phyloP scores from a whole-genome alignment of 1,139 yeast species.

The Lizanozyma gosingica region DNA sequence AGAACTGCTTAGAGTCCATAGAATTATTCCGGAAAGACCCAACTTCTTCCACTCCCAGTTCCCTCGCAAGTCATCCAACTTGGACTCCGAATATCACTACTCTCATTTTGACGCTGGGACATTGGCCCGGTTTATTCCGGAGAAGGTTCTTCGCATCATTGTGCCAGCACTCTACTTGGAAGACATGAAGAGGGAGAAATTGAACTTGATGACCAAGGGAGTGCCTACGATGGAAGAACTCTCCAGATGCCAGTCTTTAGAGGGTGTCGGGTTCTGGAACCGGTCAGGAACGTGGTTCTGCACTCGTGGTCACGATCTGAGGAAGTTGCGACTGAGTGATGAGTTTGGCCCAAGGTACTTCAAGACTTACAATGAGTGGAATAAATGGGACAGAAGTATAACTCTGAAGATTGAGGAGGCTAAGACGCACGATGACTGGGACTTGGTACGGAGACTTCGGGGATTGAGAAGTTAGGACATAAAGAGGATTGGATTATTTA shows the following conservation, averaged over 20 bases:
- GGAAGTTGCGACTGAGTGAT: conserved; percentile 5
- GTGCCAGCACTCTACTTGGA: conserved; percentile 14
- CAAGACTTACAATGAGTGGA: conserved; percentile 12
- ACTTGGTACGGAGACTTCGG: conserved; percentile 1
- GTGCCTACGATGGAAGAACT: conserved; percentile 14
- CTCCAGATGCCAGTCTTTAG: conserved; percentile 7
- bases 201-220: conserved; percentile 10
- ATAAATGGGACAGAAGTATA: conserved; percentile 12
- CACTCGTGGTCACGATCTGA: conserved; percentile 8
- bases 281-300: conserved; percentile 15
- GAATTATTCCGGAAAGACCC: conserved; percentile 9
- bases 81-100: conserved; percentile 14
- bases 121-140: conserved; percentile 13
- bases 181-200: conserved; percentile 7
- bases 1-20: conserved; percentile 8
- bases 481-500: too few relatives aligned
- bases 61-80: conserved; percentile 13
- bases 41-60: conserved; percentile 11
- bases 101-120: conserved; percentile 10
- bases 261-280: conserved; percentile 13
- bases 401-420: conserved; percentile 6
- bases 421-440: conserved; percentile 4
- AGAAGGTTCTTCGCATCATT: conserved; percentile 10
- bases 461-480: neutral
- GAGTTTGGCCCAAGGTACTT: conserved; percentile 11